Conservation (phyloP, 768 basidiomycete genomes). For the Heimioporus sp. region DNA sequence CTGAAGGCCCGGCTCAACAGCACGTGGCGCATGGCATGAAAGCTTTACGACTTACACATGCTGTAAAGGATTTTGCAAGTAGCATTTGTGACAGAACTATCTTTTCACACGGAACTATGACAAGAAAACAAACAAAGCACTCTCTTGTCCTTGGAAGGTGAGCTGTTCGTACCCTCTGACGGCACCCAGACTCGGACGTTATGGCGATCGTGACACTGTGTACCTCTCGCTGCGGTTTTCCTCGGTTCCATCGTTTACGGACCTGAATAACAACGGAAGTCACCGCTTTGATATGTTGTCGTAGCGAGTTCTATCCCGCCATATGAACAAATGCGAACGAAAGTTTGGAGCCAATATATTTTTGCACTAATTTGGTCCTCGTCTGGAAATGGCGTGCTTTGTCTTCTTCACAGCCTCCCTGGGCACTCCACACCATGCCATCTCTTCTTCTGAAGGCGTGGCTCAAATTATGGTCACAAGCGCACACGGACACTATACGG, state of each 20-base stretch:
- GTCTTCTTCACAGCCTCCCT: constrained; percentile 8
- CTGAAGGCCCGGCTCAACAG: too few species aligned
- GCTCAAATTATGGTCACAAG: neutral
- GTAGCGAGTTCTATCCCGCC: neutral
- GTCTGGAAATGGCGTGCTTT: constrained; percentile 24
- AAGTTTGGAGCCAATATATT: neutral
- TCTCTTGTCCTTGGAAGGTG: constrained; percentile 1
- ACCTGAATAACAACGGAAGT: neutral
- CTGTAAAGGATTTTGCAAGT: too few species aligned
- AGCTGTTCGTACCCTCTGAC: neutral
- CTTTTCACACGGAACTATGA: constrained; percentile 5
- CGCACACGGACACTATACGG: constrained; percentile 1
- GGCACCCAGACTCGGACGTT: neutral
- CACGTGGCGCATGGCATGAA: too few species aligned
- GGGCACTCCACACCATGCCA: neutral
- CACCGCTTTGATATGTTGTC: neutral
- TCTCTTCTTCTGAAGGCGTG: neutral
- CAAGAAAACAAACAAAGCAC: neutral
- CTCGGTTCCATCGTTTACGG: too few species aligned
- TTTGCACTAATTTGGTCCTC: constrained; percentile 2
- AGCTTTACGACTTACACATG: too few species aligned
- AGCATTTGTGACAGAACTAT: too few species aligned
- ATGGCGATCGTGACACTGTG: neutral
- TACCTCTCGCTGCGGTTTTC: too few species aligned
- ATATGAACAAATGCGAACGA: constrained; percentile 12